Evolutionary conservation across 2,329 filamentous ascomycete species (phyloP).

Genomic region (Beauveria sp.): DNA sequence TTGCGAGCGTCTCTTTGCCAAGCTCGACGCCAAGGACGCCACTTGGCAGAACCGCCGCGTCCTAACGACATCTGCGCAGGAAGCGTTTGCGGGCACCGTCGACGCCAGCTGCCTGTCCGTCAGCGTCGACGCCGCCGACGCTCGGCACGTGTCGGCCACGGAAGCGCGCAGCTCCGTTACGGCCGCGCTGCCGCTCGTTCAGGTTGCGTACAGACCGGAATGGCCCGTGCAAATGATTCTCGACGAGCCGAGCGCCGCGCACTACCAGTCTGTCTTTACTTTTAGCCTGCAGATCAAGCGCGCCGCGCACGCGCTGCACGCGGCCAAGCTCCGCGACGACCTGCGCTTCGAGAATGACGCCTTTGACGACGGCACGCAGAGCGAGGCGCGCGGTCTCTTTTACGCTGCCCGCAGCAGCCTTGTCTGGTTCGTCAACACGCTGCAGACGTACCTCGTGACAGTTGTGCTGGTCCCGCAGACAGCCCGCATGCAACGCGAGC

Average conservation of each 20-base stretch:
- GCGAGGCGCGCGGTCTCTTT: conserved; percentile 27
- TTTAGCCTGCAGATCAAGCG: conserved; percentile 72
- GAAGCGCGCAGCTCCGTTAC: conserved; percentile 49
- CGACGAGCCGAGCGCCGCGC: conserved; percentile 51
- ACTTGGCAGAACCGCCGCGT: conserved; percentile 77
- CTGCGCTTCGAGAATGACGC: not conserved
- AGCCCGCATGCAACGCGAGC: conserved; percentile 41
- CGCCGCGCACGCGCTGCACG: conserved; percentile 59
- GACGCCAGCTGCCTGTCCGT: conserved; percentile 58
- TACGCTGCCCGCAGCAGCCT: conserved; percentile 56
- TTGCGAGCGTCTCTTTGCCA: conserved; percentile 62
- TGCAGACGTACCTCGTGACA: conserved; percentile 64
- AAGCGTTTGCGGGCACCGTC: conserved; percentile 54
- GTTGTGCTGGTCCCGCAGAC: conserved; percentile 56
- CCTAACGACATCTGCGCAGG: conserved; percentile 69
- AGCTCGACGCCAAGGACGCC: conserved; percentile 53
- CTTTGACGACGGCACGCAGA: conserved; percentile 25
- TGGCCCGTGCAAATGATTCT: conserved; percentile 68
- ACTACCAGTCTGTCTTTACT: conserved; percentile 67
- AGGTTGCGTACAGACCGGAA: conserved; percentile 58
- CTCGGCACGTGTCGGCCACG: conserved; percentile 33
- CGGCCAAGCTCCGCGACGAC: conserved; percentile 38
- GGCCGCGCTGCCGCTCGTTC: conserved; percentile 51
- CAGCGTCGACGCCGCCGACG: conserved; percentile 34
- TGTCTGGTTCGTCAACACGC: conserved; percentile 62